A percentile compares a stretch with the other conserved stretches of the same genome.
These are phyloP conservation scores for Spiraea crenata DNA, from an alignment of 331 rosid genomes.

Conservation along the genomic window DNA sequence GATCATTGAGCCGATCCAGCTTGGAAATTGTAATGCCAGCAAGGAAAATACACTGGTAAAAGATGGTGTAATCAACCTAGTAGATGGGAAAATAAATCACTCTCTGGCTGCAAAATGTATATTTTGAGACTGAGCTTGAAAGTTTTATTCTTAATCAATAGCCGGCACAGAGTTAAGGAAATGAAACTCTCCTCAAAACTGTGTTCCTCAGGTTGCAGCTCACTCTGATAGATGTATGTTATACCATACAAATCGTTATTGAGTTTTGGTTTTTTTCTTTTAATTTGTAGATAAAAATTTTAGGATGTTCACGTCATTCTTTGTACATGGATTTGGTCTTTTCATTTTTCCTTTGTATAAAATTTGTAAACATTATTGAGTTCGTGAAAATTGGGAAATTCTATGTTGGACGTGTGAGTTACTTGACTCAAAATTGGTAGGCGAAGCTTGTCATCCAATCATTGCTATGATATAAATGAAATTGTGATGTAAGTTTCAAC, in stretches of 20 bases:
- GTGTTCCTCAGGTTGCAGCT: slow-evolving; percentile 1
- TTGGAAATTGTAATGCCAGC: slow-evolving; percentile 65
- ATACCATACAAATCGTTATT: background rate
- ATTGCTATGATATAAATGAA: background rate
- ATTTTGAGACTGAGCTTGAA: slow-evolving; percentile 76
- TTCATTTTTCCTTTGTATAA: background rate
- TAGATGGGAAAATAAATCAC: slow-evolving; percentile 65
- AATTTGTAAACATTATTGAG: background rate
- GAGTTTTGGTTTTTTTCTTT: background rate
- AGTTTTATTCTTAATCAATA: slow-evolving; percentile 94
- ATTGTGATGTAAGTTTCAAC: no score
- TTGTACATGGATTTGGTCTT: background rate
- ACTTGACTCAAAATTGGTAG: background rate
- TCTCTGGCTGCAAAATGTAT: slow-evolving; percentile 73
- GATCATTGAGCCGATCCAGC: slow-evolving; percentile 41
- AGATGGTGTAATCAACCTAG: slow-evolving; percentile 62
- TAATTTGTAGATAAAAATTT: background rate
- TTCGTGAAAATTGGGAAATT: background rate
- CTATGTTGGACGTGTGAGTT: background rate
- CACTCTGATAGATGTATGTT: slow-evolving; percentile 6
- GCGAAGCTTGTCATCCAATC: background rate
- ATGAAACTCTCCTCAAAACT: background rate
- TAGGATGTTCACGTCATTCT: background rate
- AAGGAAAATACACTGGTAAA: slow-evolving; percentile 50
- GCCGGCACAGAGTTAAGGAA: background rate